Base-by-base conservation (phyloP, 2,329 filamentous ascomycete genomes). In the Colletotrichum sp. region DNA sequence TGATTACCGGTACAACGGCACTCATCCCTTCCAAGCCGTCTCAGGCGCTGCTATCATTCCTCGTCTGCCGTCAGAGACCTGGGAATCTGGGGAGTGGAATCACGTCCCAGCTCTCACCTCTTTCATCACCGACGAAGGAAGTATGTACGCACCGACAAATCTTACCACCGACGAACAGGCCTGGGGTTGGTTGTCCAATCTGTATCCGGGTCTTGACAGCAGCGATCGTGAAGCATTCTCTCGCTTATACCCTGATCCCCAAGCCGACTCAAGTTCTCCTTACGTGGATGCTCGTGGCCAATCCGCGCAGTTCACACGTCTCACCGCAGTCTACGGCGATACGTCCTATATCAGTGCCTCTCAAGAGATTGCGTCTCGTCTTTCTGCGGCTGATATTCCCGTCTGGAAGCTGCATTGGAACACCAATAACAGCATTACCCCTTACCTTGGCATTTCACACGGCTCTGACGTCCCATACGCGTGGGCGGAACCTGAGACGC, bases 331-430 rank as follows among this genome's bases (percentile, higher is more conserved):
- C 7, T 71, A 74, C 28, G 71, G 59, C 52, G 67, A 74, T 10
- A 71, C 71, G 2, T 28, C 67, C 7, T 74, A 74, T 14, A 71
- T 71, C 24, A 38, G 71, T 34, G 26, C 28, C 5, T 55, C 67
- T 4, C 71, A 74, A 21, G 67, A 71, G 9, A 66, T 61, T 4
- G 59, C 71, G 1, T n/a, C 34, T 13, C 67, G 71, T 5, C 59
- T 69, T 5, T 55, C 68, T 12, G 64, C 64, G 2, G 75, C 28
- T 4, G 61, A 61, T 3, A 10, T 77, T 13, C 83, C 84, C 0
- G 83, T 81, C 0, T 86, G 84, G 84, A 85, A 85, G 65, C 70
- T 81, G 12, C 82, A 83, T 4, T 86, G 85, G 79, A 83, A 85
- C 76, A 84, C 84, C 2, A 84, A 83, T 43, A 81, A 84, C 55